A percentile compares a stretch with the other conserved stretches of the same genome.
These are phyloP conservation scores for Luzula sylvatica DNA, from an alignment of 176 grass and related monocot species.

Conservation along the genomic window DNA sequence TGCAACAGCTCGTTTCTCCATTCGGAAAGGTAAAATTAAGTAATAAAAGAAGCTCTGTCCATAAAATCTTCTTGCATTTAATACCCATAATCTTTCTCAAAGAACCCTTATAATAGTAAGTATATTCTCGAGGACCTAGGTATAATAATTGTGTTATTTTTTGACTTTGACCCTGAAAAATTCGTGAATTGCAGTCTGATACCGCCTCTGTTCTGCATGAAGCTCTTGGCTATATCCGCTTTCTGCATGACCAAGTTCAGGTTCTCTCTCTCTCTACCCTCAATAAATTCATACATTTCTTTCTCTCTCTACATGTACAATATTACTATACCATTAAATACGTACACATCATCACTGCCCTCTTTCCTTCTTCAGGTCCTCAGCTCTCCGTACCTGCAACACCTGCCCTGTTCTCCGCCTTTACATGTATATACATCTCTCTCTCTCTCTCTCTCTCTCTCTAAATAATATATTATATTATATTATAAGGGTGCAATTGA, in stretches of 20 bases:
- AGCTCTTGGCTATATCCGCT: constrained; percentile 95
- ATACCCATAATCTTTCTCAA: neutral
- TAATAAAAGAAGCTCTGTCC: neutral
- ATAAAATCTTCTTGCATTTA: constrained; percentile 7
- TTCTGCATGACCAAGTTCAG: constrained; percentile 91
- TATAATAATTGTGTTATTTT: neutral
- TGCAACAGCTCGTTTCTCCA: constrained; percentile 37
- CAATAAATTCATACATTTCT: neutral
- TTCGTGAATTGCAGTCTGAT: constrained; percentile 53
- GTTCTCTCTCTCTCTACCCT: constrained; percentile 17
- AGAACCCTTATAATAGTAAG: neutral
- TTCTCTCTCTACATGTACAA: neutral
- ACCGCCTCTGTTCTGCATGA: constrained; percentile 89
- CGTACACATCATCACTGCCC: too few relatives aligned
- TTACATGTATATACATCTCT: constrained; percentile 24
- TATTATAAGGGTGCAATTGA: too few relatives aligned
- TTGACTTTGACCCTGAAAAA: constrained; percentile 21
- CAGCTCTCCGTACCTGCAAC: constrained; percentile 76
- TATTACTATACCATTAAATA: constrained; percentile 10
- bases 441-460: neutral
- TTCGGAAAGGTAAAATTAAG: constrained; percentile 31
- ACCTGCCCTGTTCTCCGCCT: constrained; percentile 41
- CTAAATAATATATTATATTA: too few relatives aligned
- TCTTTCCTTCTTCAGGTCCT: constrained; percentile 43
- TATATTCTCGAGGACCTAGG: neutral